Conservation (phyloP, 345 rosid genomes). For the Microcos paniculata region DNA sequence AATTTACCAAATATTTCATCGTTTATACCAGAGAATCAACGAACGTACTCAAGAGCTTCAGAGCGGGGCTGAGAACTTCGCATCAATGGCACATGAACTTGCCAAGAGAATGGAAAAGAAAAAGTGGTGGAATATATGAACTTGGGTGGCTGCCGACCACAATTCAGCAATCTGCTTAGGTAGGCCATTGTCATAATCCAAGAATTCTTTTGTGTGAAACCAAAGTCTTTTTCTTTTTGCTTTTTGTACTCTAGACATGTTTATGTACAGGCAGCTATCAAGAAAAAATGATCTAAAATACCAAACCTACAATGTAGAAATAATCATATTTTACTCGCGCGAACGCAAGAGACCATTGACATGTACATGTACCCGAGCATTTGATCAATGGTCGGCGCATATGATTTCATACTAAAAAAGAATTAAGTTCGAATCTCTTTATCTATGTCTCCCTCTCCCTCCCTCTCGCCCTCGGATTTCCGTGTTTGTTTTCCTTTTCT, state of each 20-base stretch:
- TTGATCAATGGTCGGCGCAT: no score
- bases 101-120: constrained; percentile 85
- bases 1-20: background rate
- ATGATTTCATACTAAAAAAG: no score
- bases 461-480: no score
- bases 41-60: constrained; percentile 77
- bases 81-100: constrained; percentile 72
- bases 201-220: background rate
- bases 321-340: background rate
- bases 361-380: background rate
- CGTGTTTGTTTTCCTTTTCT: background rate
- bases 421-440: background rate
- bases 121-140: constrained; percentile 81
- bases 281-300: no score
- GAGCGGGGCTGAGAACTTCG: constrained; percentile 72
- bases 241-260: background rate
- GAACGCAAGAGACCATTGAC: no score
- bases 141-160: background rate
- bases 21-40: constrained; percentile 49
- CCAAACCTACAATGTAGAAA: background rate
- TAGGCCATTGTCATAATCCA: background rate
- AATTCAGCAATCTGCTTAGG: background rate
- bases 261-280: background rate
- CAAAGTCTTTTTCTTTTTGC: background rate
- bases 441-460: background rate